Evolutionary conservation across 257 asterid genomes (phyloP).

Genomic region (Scutellaria baicalensis): DNA sequence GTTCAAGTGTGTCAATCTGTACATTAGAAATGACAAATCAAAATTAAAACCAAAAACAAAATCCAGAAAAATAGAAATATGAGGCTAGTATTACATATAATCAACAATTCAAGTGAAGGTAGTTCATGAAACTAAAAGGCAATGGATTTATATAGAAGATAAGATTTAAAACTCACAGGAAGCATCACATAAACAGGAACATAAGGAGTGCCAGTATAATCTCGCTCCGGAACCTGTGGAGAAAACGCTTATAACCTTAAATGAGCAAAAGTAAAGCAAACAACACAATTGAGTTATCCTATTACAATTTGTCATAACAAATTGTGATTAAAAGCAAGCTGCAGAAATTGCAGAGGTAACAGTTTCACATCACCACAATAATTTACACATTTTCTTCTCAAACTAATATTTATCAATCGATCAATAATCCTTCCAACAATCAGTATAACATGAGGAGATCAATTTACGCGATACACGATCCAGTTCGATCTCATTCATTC

Average conservation of each 20-base stretch:
- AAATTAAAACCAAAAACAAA: background rate
- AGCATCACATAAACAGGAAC: conserved; percentile 69
- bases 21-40: background rate
- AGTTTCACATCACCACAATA: background rate
- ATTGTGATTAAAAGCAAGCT: too few relatives aligned
- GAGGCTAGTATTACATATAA: background rate
- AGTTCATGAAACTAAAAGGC: background rate
- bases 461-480: background rate
- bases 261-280: background rate
- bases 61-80: background rate
- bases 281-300: background rate
- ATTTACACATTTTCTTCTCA: background rate
- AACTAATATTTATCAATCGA: background rate
- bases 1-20: background rate
- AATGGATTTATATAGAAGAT: background rate
- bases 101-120: background rate
- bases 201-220: conserved; percentile 57
- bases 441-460: background rate
- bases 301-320: too few relatives aligned
- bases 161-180: conserved; percentile 47
- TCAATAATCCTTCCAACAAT: background rate
- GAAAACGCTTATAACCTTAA: conserved; percentile 12
- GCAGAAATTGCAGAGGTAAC: background rate
- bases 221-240: conserved; percentile 41
- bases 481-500: background rate